Evolutionary conservation across 1,284 basidiomycete genomes (phyloP), one percentile per base, ranked within the genome.

Genomic region (Ustilago lituana): DNA sequence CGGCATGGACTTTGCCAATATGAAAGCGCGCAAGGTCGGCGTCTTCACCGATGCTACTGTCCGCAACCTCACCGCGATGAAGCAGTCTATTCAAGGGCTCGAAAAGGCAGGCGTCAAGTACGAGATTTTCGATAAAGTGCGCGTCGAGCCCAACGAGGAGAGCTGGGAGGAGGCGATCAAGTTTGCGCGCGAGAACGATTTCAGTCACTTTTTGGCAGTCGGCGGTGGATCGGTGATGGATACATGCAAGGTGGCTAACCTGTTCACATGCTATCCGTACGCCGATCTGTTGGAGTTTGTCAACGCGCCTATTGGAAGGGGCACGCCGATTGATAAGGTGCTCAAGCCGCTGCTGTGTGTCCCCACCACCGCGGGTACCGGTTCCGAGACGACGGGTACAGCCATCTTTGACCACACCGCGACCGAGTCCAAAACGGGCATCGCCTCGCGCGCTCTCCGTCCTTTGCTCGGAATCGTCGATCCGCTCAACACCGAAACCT

Each of bases 211-310:
- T 54, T 49, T 78, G 23, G 49, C 69, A 35, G 92, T 97, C 23
- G 94, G 94, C 70, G 94, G 94, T 37, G 94, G 94, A 65, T 93
- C 91, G 69, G 92, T 94, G 26, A 98, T 98, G 82, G 95, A 97
- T 81, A 96, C 94, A 0, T 91, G 92, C 38, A 95, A 96, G 82
- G 88, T 67, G 3, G 93, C 94, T 29, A 95, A 95, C 83, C 79
- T 97, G 86, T 95, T 85, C 63, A 88, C 82, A 20, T 63, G 67
- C 31, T 97, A 97, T 85, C 91, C 91, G 67, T 91, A 97, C 59
- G 88, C 91, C 0, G 91, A 96, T 80, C 85, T 98, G 26, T 72
- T 83, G 44, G 95, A 98, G 81, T 98, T 96, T 81, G 92, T 97
- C 84, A 98, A 98, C 81, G 94, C 95, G 8, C 94, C 94, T 0